These are phyloP conservation scores for Whalleya microplaca DNA, from an alignment of 2,329 filamentous ascomycete genomes.

Conservation along the genomic window DNA sequence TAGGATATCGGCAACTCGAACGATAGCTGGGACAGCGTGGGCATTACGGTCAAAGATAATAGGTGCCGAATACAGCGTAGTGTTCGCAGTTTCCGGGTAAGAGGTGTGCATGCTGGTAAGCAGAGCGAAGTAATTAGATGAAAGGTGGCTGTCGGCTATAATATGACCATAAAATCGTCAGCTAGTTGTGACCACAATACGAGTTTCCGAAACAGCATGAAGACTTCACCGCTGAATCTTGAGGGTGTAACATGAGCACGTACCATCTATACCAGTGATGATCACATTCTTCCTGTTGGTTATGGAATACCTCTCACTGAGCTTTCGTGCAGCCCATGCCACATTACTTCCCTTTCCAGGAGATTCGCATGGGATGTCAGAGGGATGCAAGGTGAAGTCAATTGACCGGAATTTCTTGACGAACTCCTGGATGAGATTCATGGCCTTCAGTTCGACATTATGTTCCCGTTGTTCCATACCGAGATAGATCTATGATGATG, in stretches of 20 bases:
- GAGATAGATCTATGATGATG: constrained; percentile 61
- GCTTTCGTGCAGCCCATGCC: constrained; percentile 69
- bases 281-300: constrained; percentile 62
- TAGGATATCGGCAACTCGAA: constrained; percentile 72
- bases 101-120: constrained; percentile 66
- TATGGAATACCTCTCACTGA: constrained; percentile 63
- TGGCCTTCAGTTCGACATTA: constrained; percentile 64
- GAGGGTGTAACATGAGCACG: constrained; percentile 33
- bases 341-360: constrained; percentile 78
- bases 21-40: constrained; percentile 67
- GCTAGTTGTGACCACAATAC: constrained; percentile 12
- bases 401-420: constrained; percentile 68
- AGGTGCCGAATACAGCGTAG: constrained; percentile 69
- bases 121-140: constrained; percentile 67
- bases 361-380: constrained; percentile 67
- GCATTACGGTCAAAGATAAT: constrained; percentile 78
- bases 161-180: constrained; percentile 15
- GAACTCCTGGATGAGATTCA: constrained; percentile 64
- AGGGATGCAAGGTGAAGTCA: constrained; percentile 69
- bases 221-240: neutral
- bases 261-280: constrained; percentile 75
- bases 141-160: constrained; percentile 72
- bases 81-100: constrained; percentile 61
- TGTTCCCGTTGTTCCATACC: constrained; percentile 74
- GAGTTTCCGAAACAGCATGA: constrained; percentile 1